These are phyloP conservation scores for Priceomyces haplophilus DNA, from an alignment of 805 yeast species.

Conservation along the genomic window DNA sequence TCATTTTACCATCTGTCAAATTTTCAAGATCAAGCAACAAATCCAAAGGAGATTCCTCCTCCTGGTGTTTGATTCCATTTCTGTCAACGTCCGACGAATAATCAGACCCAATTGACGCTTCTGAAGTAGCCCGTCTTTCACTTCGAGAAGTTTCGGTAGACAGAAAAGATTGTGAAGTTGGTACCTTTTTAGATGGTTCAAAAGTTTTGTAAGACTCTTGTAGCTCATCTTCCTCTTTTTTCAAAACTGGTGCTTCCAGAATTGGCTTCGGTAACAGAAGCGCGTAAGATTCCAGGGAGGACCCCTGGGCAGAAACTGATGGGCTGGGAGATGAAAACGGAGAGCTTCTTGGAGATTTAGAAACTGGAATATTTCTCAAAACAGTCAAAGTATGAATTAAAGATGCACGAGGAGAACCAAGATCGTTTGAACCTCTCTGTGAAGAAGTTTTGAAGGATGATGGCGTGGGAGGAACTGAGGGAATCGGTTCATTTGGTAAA, in stretches of 20 bases:
- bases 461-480: constrained; percentile 38
- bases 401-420: constrained; percentile 39
- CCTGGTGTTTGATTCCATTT: neutral
- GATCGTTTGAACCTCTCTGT: constrained; percentile 35
- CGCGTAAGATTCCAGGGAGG: neutral
- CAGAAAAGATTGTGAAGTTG: constrained; percentile 5
- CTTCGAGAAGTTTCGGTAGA: constrained; percentile 4
- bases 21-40: constrained; percentile 32
- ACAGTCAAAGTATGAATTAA: constrained; percentile 39
- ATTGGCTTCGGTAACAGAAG: neutral
- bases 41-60: neutral
- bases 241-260: neutral
- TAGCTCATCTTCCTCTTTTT: neutral
- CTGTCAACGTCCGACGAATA: constrained; percentile 1
- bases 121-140: constrained; percentile 1
- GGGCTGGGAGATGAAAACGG: constrained; percentile 49
- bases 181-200: constrained; percentile 1
- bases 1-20: constrained; percentile 24
- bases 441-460: constrained; percentile 33
- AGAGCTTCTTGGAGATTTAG: constrained; percentile 36
- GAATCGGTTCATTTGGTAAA: constrained; percentile 53
- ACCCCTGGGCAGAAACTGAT: constrained; percentile 36
- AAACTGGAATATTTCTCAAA: constrained; percentile 34
- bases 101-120: constrained; percentile 1
- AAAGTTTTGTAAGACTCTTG: neutral